Evolutionary conservation across 257 asterid genomes (phyloP).

Genomic region (Mentha longifolia): DNA sequence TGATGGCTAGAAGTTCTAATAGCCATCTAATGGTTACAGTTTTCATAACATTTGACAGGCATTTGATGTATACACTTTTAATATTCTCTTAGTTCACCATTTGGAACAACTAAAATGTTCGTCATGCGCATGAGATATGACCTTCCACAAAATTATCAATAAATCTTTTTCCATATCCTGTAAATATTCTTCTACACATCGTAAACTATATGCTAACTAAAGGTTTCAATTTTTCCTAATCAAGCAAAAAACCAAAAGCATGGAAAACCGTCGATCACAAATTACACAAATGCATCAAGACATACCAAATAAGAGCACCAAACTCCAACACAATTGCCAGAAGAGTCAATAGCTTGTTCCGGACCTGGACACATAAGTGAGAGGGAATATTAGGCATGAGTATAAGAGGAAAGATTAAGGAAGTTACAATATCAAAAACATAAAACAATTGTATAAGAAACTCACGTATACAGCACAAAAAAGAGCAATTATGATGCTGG

Average conservation of each 20-base stretch:
- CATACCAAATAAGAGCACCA: conserved; percentile 93
- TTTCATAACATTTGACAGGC: neutral
- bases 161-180: neutral
- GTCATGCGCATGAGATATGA: conserved; percentile 1
- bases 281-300: conserved; percentile 13
- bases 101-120: conserved; percentile 2
- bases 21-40: neutral
- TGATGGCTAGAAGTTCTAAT: neutral
- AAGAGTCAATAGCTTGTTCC: conserved; percentile 85
- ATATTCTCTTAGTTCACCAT: neutral
- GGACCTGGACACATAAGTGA: conserved; percentile 55
- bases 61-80: neutral
- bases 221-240: conserved; percentile 24
- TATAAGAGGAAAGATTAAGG: conserved; percentile 11
- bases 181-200: neutral
- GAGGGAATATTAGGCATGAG: conserved; percentile 9
- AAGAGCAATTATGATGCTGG: conserved; percentile 89
- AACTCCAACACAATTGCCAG: conserved; percentile 81
- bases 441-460: conserved; percentile 36
- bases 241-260: conserved; percentile 13
- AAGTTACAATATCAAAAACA: conserved; percentile 14
- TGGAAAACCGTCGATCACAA: conserved; percentile 18
- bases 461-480: conserved; percentile 96
- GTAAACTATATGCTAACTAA: neutral
- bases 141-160: conserved; percentile 5